phyloP scores from a whole-genome alignment of 257 asterid genomes.

The Penstemon barbatus region DNA sequence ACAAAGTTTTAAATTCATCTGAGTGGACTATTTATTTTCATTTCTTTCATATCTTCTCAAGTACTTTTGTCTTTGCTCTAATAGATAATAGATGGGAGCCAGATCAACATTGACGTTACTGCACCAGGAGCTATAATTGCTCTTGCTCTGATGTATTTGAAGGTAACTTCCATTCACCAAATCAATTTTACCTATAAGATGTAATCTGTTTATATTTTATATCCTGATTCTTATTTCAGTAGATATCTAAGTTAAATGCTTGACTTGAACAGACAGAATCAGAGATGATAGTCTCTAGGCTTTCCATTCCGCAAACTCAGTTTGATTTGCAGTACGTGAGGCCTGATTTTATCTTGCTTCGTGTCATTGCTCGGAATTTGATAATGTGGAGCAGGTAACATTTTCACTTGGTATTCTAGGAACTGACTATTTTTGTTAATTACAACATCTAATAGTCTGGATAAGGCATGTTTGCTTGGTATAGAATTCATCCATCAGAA shows the following conservation, averaged over 20 bases:
- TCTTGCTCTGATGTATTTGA: conserved; percentile 79
- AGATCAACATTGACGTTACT: conserved; percentile 83
- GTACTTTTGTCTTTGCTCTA: conserved; percentile 25
- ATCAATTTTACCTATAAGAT: conserved; percentile 8
- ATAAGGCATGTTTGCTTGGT: conserved; percentile 29
- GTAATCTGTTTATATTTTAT: conserved; percentile 14
- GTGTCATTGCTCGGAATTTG: conserved; percentile 87
- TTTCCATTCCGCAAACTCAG: conserved; percentile 80
- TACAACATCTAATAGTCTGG: conserved; percentile 5
- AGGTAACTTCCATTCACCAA: conserved; percentile 50
- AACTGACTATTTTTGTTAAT: conserved; percentile 7
- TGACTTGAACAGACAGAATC: conserved; percentile 74
- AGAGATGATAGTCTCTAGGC: conserved; percentile 72
- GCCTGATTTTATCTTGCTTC: conserved; percentile 93
- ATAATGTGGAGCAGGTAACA: conserved; percentile 91
- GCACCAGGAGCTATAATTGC: conserved; percentile 96
- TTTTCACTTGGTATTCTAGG: conserved; percentile 27
- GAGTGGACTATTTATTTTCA: conserved; percentile 13
- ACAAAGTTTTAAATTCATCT: background rate
- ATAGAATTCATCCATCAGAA: conserved; percentile 78
- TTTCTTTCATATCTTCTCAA: conserved; percentile 27
- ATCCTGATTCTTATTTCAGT: conserved; percentile 20
- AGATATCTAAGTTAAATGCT: conserved; percentile 17
- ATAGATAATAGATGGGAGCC: conserved; percentile 70
- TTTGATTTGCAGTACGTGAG: conserved; percentile 89